Evolutionary conservation across 2,329 filamentous ascomycete species (phyloP), one percentile per base, ranked within the genome.

Genomic region (Claviceps africana): DNA sequence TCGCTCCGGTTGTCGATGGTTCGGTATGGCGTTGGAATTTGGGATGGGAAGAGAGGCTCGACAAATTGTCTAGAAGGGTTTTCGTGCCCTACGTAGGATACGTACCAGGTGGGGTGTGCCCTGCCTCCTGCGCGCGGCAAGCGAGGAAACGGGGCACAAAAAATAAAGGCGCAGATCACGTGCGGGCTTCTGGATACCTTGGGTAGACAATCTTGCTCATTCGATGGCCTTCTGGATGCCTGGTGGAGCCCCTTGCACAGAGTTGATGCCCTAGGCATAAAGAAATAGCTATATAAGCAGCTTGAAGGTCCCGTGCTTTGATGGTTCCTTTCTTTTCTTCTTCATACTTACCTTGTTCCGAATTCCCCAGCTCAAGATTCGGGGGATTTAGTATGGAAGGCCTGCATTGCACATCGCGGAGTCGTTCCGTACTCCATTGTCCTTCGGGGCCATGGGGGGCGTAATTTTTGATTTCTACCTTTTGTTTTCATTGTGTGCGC

Each of bases 321-420:
- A 51, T 51, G 55, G 58, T 64, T 64, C 57, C 51, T 61, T 62
- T 57, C 61, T 66, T 68, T 63, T 57, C 65, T 66, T 72, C 67
- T 70, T 73, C 70, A 76, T 75, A 76, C 73, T 76, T 76, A 76
- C 72, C 72, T 76, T 76, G 68, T 68, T 68, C 63, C 64, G 67
- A 65, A 59, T 54, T 59, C 55, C 60, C 66, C 64, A 64, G 72
- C 62, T 76, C 73, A 75, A 61, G 71, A 72, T 66, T 66, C 59
- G 66, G 62, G 60, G 58, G 54, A 56, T 60, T 66, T 66, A 75
- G 68, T 62, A 59, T 63, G 68, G 70, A 65, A 70, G 67, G 68
- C 72, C 73, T 76, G 73, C 73, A 76, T 76, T 74, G 73, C 73
- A 77, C 73, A 72, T 61, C 73, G 73, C 69, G 73, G 73, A 67